Conservation (phyloP, 139 green algal genomes). For the Haematococcus lacustris region DNA sequence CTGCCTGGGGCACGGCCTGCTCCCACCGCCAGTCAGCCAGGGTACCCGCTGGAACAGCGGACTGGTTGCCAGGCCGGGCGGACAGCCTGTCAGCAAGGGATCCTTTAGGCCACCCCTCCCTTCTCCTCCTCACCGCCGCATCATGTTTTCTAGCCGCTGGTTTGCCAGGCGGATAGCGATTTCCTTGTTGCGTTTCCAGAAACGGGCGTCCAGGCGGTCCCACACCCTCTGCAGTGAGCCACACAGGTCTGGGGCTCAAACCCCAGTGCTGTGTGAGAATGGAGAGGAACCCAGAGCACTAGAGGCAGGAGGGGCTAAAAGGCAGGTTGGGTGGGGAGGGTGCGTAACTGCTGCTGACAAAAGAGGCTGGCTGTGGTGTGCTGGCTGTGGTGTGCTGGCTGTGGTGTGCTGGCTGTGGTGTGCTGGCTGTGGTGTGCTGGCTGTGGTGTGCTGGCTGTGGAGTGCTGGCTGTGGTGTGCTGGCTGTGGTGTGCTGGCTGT, state of each 20-base stretch:
- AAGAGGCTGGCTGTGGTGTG: neutral
- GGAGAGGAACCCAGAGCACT: neutral
- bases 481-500: neutral
- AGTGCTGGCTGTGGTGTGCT: neutral
- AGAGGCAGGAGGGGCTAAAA: no score
- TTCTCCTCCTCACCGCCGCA: slow-evolving; percentile 19
- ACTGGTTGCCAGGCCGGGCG: neutral
- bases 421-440: neutral
- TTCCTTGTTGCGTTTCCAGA: slow-evolving; percentile 30
- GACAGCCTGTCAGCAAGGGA: neutral
- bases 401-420: neutral
- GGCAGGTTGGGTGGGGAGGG: neutral
- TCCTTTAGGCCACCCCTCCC: neutral
- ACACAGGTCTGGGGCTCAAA: neutral
- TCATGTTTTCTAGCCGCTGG: slow-evolving; percentile 33
- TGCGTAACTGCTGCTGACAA: neutral
- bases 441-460: neutral
- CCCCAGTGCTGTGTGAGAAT: neutral
- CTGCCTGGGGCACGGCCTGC: neutral
- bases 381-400: neutral
- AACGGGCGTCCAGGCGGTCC: slow-evolving; percentile 14
- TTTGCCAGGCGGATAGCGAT: slow-evolving; percentile 23
- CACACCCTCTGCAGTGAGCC: slow-evolving; percentile 6
- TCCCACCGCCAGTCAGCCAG: neutral
- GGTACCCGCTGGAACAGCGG: neutral